Conservation (phyloP, 129 eudicot genomes). For the Ambrosia trifida region DNA sequence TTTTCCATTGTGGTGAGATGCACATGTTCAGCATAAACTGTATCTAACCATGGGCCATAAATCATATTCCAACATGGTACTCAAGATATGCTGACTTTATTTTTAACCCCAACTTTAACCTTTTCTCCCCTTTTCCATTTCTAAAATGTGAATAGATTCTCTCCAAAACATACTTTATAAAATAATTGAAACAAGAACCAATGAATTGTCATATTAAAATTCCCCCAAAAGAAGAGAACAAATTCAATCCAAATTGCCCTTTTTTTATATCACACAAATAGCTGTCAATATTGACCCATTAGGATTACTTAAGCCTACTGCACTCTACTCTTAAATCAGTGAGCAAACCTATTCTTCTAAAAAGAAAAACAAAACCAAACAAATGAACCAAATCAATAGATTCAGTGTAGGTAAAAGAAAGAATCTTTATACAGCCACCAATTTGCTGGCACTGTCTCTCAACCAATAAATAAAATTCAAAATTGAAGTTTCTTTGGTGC, state of each 20-base stretch:
- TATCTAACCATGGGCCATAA: constrained; percentile 1
- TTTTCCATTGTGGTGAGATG: background rate
- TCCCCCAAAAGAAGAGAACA: background rate
- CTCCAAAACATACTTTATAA: background rate
- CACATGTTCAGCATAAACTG: background rate
- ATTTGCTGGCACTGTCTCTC: constrained; percentile 38
- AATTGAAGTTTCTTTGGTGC: constrained; percentile 26
- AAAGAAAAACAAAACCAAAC: constrained; percentile 8
- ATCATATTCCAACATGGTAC: constrained; percentile 1
- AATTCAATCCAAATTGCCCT: background rate
- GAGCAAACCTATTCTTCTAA: background rate
- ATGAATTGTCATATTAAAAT: background rate
- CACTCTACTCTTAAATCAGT: constrained; percentile 18
- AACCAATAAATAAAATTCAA: constrained; percentile 7
- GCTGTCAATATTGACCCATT: constrained; percentile 30
- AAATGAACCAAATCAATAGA: constrained; percentile 29
- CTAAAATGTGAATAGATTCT: background rate
- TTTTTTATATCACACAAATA: constrained; percentile 11
- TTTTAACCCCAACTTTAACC: background rate
- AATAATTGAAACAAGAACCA: background rate
- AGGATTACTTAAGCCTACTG: constrained; percentile 12
- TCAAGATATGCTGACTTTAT: background rate
- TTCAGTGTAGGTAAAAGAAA: background rate
- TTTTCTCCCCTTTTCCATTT: background rate
- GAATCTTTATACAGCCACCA: constrained; percentile 2